Evolutionary conservation across 371 early-diverging fungal species (phyloP).

Genomic region (Apophysomyces elegans): DNA sequence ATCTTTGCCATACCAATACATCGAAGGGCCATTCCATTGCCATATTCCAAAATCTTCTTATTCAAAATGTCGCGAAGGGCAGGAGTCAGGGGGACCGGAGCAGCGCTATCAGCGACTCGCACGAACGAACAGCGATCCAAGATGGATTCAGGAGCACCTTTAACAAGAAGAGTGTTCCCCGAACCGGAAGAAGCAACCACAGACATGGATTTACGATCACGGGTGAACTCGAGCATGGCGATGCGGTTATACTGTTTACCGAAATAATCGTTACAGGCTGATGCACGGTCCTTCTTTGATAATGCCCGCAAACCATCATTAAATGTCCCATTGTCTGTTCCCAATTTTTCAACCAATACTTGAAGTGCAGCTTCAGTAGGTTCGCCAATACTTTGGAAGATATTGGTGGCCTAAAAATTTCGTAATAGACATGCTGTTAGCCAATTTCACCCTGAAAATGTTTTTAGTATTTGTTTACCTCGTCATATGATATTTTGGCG

Average conservation of each 20-base stretch:
- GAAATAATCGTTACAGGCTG: constrained; percentile 66
- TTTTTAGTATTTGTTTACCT: constrained; percentile 27
- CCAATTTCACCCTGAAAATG: neutral
- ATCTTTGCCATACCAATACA: constrained; percentile 89
- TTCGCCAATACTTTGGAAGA: constrained; percentile 86
- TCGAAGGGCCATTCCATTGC: constrained; percentile 78
- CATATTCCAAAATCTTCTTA: constrained; percentile 78
- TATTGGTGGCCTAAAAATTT: constrained; percentile 41
- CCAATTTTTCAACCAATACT: constrained; percentile 92
- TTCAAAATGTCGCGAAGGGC: constrained; percentile 67
- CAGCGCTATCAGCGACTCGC: constrained; percentile 50
- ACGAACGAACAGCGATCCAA: constrained; percentile 86
- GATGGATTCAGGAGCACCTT: constrained; percentile 93
- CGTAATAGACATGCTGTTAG: neutral
- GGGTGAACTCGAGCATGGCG: constrained; percentile 91
- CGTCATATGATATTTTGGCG: constrained; percentile 80
- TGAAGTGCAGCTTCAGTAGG: constrained; percentile 99
- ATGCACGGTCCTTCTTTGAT: constrained; percentile 60
- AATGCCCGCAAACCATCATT: constrained; percentile 62
- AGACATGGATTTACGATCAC: constrained; percentile 97
- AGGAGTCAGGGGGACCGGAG: constrained; percentile 70
- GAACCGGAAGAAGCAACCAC: constrained; percentile 65
- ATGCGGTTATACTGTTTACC: constrained; percentile 55
- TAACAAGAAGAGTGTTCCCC: constrained; percentile 68
- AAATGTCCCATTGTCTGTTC: constrained; percentile 67